Evolutionary conservation across 768 basidiomycete species (phyloP), one percentile per base, ranked within the genome.

Genomic region (Pilatotrama ljubarskyi): DNA sequence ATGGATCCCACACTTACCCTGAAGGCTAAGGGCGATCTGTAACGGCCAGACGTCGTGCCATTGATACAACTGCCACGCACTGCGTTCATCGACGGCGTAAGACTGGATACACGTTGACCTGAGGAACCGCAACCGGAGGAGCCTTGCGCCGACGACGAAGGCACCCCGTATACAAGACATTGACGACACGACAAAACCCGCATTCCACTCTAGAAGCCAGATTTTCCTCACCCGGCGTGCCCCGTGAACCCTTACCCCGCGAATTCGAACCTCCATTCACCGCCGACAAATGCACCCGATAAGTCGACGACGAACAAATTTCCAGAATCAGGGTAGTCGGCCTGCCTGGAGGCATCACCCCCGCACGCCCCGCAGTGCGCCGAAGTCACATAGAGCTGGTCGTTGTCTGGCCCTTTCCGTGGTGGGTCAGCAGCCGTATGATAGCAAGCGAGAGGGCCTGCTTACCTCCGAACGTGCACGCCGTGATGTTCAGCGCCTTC

Each of bases 381-480:
- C 5, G 71, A 73, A 25, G 74, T 75, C 9, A 89, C 82, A 65
- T 82, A 89, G 41, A 89, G 69, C 64, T 85, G 81, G 68, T 88
- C 86, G 42, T 85, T 77, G 42, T 82, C 75, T 15, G 79, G 78
- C 22, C 87, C 86, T 86, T n/a, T 49, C 25, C 38, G 22, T 10
- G 25, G 11, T 11, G 42, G 25, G 56, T 50, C 7, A 64, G 49
- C 22, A 40, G 37, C 51, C 41, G 32, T 10, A 10, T n/a, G 38
- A 53, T 18, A 38, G 25, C 36, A 26, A 37, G 61, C 41, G 26
- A 37, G 35, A 32, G 26, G 55, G 25, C 50, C 24, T 32, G 57
- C 71, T 66, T 65, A 83, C 86, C 86, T 72, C 86, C 88, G 68
- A 89, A 89, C 66, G 83, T 84, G 62, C 87, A 88, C 11, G 86